Evolutionary conservation across 1,139 yeast genomes (phyloP), one percentile per base, ranked within the genome.

Genomic region (Starmera stellimalicola): DNA sequence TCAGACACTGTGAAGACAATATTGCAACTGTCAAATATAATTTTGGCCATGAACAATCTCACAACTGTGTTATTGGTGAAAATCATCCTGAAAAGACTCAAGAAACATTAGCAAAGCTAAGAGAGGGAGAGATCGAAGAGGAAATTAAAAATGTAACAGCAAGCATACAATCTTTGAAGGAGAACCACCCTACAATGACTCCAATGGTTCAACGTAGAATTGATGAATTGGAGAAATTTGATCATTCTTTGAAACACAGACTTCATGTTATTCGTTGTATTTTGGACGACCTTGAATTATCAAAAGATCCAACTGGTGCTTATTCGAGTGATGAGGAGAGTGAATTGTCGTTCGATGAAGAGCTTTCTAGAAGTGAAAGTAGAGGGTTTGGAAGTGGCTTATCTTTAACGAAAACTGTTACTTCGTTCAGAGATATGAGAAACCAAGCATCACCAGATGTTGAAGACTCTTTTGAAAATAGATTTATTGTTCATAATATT

Each of bases 401-500:
- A 27, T 35, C 30, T 39, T 47, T 25, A 45, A 47, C 35, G 33
- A 52, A 45, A 34, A 43, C 48, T 19, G 44, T 50, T 23, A 54
- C 45, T 27, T 55, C 59, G 0, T 47, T 38, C 48, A 50, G 39
- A 17, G 62, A 61, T 6, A 55, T 62, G 47, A 53, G 57, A 33
- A 50, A 51, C 26, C 57, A 58, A 7, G 52, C 62, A 3, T 49
- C 53, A 9, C 43, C 57, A 27, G 51, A 63, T 48, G 49, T 52
- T 18, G 48, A 54, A 6, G 61, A 63, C 3, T 53, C 60, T 12
- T 85, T 77, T 58, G 79, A 77, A 44, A 87, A 87, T 49, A 61
- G 94, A 37, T 85, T 83, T 50, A 76, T 83, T 42, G 62, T 85
- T 25, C 94, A 87, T 50, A 78, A 80, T 46, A 62, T 84, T 33